phyloP scores from a whole-genome alignment of 1,284 basidiomycete genomes.

The Xerocomus amazonicus region DNA sequence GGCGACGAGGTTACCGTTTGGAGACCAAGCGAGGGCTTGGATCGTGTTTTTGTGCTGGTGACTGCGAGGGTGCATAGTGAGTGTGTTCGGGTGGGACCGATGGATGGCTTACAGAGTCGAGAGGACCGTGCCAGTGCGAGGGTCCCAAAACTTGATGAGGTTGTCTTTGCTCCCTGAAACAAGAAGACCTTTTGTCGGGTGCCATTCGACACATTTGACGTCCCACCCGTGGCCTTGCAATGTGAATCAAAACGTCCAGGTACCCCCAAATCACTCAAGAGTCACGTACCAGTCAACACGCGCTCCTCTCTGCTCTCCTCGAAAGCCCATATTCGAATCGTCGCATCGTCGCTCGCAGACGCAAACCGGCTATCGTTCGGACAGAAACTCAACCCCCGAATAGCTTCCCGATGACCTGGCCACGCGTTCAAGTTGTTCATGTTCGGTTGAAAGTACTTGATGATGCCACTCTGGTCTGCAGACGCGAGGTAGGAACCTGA shows the following conservation, averaged over 20 bases:
- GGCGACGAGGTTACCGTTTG: constrained; percentile 89
- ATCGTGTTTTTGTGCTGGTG: constrained; percentile 98
- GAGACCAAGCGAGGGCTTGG: constrained; percentile 89
- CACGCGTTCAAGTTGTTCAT: constrained; percentile 98
- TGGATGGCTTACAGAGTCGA: constrained; percentile 69
- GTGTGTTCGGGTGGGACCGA: not conserved
- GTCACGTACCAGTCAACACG: constrained; percentile 66
- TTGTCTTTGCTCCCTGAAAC: constrained; percentile 97
- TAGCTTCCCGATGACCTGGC: constrained; percentile 84
- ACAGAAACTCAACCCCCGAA: constrained; percentile 87
- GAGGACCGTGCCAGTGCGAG: constrained; percentile 81
- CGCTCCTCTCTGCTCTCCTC: constrained; percentile 88
- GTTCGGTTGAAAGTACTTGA: constrained; percentile 99
- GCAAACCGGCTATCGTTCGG: constrained; percentile 92
- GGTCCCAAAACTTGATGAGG: constrained; percentile 99
- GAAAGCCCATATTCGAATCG: constrained; percentile 94
- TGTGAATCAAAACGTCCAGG: constrained; percentile 2
- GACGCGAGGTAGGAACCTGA: constrained; percentile 90
- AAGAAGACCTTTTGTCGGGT: constrained; percentile 91
- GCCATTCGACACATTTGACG: constrained; percentile 98
- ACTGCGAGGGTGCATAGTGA: constrained; percentile 37
- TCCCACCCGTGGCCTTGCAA: constrained; percentile 90
- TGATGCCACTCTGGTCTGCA: constrained; percentile 88
- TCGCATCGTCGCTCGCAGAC: constrained; percentile 92
- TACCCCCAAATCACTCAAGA: not conserved